Evolutionary conservation across 2,329 filamentous ascomycete genomes (phyloP).

Genomic region (Ceratocystis alfenasii): DNA sequence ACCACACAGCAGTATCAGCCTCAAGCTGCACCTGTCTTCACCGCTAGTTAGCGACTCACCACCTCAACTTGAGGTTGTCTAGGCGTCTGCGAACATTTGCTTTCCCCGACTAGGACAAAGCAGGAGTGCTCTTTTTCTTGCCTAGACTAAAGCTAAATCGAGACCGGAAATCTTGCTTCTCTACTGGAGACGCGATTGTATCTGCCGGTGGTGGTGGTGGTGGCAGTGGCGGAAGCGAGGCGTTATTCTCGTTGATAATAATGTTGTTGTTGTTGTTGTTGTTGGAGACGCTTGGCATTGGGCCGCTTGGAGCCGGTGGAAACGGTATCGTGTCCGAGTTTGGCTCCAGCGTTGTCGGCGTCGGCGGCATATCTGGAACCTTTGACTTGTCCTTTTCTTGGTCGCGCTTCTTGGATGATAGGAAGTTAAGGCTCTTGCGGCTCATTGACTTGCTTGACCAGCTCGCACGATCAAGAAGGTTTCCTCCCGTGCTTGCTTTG

Average conservation of each 20-base stretch:
- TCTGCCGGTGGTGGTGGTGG: conserved; percentile 12
- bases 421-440: conserved; percentile 59
- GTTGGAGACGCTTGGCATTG: background rate
- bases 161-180: conserved; percentile 34
- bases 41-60: background rate
- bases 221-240: background rate
- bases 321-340: background rate
- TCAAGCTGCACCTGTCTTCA: background rate
- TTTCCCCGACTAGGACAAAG: conserved; percentile 24
- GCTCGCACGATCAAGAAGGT: conserved; percentile 52
- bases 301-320: background rate
- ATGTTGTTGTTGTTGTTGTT: background rate
- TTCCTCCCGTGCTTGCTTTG: conserved; percentile 29
- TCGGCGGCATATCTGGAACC: background rate
- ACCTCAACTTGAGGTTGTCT: background rate
- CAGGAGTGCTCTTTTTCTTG: conserved; percentile 49
- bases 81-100: conserved; percentile 14
- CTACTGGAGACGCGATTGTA: conserved; percentile 20
- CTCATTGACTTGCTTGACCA: conserved; percentile 68
- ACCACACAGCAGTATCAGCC: background rate
- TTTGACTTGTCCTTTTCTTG: conserved; percentile 5
- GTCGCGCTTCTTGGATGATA: conserved; percentile 40
- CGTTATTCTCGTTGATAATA: background rate
- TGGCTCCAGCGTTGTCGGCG: conserved; percentile 6
- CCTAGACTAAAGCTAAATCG: conserved; percentile 50